A percentile compares a stretch with the other conserved stretches of the same genome.
Evolutionary conservation across 768 basidiomycete genomes (phyloP).

Genomic region (Gyrodon lividus): DNA sequence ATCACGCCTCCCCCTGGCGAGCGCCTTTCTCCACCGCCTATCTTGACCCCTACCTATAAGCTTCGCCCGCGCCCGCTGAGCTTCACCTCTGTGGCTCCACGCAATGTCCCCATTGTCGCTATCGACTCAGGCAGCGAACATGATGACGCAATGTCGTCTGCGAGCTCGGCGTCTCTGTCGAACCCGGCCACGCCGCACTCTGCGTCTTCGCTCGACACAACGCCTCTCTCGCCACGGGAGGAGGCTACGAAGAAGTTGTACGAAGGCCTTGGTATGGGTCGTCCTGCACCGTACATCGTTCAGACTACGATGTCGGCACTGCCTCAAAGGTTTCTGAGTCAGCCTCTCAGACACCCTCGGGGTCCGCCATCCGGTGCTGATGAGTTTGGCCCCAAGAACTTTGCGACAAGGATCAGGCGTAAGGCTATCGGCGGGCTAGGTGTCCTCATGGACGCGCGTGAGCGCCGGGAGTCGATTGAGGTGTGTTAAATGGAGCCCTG

Average conservation of each 20-base stretch:
- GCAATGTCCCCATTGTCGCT: conserved; percentile 48
- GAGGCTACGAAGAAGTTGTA: conserved; percentile 85
- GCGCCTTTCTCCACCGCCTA: conserved; percentile 52
- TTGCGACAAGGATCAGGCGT: conserved; percentile 81
- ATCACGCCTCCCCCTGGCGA: conserved; percentile 72
- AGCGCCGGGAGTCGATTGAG: conserved; percentile 74
- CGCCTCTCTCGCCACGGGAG: conserved; percentile 79
- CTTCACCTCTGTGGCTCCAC: conserved; percentile 51
- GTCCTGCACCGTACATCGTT: conserved; percentile 47
- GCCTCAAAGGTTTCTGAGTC: conserved; percentile 58
- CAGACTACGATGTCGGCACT: conserved; percentile 30
- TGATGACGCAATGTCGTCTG: conserved; percentile 55
- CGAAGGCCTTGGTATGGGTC: conserved; percentile 84
- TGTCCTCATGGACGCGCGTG: conserved; percentile 76
- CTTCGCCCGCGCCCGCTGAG: conserved; percentile 68
- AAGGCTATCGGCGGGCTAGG: conserved; percentile 82
- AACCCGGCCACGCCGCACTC: conserved; percentile 79
- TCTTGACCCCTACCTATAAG: conserved; percentile 30
- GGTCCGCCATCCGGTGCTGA: conserved; percentile 86
- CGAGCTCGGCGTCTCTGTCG: conserved; percentile 59
- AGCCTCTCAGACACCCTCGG: conserved; percentile 80
- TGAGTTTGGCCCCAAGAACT: conserved; percentile 85
- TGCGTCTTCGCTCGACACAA: conserved; percentile 50
- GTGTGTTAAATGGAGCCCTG: conserved; percentile 47
- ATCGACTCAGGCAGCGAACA: conserved; percentile 56